phyloP scores from a whole-genome alignment of 2,329 filamentous ascomycete genomes.

The Aspergillus candidus region DNA sequence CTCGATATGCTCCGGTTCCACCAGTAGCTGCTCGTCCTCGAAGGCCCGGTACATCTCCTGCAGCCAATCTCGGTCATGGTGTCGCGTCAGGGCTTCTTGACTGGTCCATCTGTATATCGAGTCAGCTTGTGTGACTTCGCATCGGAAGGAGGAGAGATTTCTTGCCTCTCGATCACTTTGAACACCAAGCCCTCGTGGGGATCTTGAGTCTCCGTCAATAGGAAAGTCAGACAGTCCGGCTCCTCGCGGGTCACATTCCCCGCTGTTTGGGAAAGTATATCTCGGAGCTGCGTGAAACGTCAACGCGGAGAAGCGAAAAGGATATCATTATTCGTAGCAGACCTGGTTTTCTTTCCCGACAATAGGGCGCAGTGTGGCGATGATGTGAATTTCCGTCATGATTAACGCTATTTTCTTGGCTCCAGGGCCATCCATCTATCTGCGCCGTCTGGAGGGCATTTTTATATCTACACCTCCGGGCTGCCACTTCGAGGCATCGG shows the following conservation, averaged over 20 bases:
- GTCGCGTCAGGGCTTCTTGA: not conserved
- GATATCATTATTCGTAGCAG: not conserved
- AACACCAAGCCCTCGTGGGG: not conserved
- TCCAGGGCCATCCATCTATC: too few species aligned
- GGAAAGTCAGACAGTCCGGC: constrained; percentile 1
- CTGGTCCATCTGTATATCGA: not conserved
- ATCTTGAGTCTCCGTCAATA: not conserved
- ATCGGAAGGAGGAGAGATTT: not conserved
- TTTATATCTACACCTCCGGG: too few species aligned
- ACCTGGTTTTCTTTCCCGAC: not conserved
- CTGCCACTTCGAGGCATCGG: too few species aligned
- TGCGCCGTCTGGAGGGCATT: too few species aligned
- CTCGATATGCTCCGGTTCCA: constrained; percentile 2
- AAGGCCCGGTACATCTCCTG: constrained; percentile 2
- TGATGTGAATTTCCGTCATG: not conserved
- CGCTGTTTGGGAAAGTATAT: not conserved
- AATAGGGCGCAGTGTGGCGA: constrained; percentile 2
- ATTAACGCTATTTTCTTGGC: too few species aligned
- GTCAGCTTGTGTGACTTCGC: not conserved
- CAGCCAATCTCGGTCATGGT: constrained; percentile 2
- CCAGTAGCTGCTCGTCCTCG: not conserved
- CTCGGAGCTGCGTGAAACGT: not conserved
- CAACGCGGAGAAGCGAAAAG: not conserved
- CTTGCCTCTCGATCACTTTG: constrained; percentile 4
- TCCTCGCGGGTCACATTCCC: not conserved